Evolutionary conservation across 352 stramenopile genomes (phyloP).

Genomic region (Phytophthora nicotianae): DNA sequence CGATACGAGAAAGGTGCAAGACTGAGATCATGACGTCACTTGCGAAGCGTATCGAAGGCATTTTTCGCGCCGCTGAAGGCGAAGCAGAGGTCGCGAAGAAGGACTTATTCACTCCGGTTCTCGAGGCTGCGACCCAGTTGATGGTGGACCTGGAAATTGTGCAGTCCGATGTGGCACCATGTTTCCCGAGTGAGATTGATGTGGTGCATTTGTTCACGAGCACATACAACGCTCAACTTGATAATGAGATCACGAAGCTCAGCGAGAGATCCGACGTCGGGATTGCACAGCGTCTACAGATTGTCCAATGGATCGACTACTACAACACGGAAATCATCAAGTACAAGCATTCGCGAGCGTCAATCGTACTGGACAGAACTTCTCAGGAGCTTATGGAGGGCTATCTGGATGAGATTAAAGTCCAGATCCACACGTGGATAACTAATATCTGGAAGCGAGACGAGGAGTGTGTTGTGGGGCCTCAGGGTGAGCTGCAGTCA

Average conservation of each 20-base stretch:
- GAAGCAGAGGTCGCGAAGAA: constrained; percentile 54
- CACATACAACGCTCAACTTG: constrained; percentile 79
- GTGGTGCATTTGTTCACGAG: constrained; percentile 76
- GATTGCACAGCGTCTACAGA: constrained; percentile 74
- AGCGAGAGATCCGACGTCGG: constrained; percentile 65
- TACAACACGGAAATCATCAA: constrained; percentile 89
- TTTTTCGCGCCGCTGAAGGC: constrained; percentile 65
- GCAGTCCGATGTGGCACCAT: constrained; percentile 69
- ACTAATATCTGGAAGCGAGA: constrained; percentile 87
- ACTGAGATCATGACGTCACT: constrained; percentile 65
- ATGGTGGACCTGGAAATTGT: constrained; percentile 84
- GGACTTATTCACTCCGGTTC: constrained; percentile 63
- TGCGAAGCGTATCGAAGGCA: constrained; percentile 54
- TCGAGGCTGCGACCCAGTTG: constrained; percentile 73
- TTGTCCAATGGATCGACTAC: constrained; percentile 90
- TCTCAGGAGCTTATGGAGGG: constrained; percentile 76
- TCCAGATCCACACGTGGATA: constrained; percentile 83
- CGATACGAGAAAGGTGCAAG: constrained; percentile 64
- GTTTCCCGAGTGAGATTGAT: constrained; percentile 81
- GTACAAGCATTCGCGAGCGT: constrained; percentile 77
- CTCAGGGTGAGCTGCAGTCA: constrained; percentile 70
- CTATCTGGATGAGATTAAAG: constrained; percentile 79
- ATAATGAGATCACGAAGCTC: constrained; percentile 69
- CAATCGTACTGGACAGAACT: constrained; percentile 65
- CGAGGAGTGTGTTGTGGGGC: constrained; percentile 66